phyloP scores from a whole-genome alignment of 176 grass and related monocot species.

The Pharus latifolius region DNA sequence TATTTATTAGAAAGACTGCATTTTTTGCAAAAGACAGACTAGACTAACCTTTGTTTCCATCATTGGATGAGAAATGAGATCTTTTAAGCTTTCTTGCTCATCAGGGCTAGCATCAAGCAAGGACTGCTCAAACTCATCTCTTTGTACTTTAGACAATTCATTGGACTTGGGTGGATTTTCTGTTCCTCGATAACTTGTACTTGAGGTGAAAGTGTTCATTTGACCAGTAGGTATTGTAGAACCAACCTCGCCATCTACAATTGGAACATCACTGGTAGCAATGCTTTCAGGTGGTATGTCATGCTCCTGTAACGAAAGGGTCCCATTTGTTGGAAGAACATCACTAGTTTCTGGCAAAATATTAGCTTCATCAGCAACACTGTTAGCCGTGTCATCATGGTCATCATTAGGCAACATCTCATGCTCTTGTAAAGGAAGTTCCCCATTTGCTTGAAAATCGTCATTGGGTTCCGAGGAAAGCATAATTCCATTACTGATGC shows the following conservation, averaged over 20 bases:
- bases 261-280: background rate
- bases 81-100: background rate
- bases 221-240: background rate
- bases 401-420: background rate
- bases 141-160: background rate
- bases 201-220: conserved; percentile 1
- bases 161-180: background rate
- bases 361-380: conserved; percentile 8
- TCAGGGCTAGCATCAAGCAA: conserved; percentile 3
- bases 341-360: background rate
- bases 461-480: conserved; percentile 5
- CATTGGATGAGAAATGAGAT: conserved; percentile 10
- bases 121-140: conserved; percentile 13
- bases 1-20: background rate
- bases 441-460: conserved; percentile 4
- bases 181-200: background rate
- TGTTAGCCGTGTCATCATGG: conserved; percentile 3
- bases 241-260: background rate
- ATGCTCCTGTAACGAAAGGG: conserved; percentile 14
- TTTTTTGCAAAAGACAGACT: conserved; percentile 1
- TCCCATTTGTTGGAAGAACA: background rate
- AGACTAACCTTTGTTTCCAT: conserved; percentile 14
- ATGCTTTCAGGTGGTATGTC: background rate
- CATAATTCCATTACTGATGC: conserved; percentile 5
- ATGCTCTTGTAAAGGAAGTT: conserved; percentile 15